Base-by-base conservation (phyloP, 2,329 filamentous ascomycete genomes). In the Zymoseptoria passerinii region DNA sequence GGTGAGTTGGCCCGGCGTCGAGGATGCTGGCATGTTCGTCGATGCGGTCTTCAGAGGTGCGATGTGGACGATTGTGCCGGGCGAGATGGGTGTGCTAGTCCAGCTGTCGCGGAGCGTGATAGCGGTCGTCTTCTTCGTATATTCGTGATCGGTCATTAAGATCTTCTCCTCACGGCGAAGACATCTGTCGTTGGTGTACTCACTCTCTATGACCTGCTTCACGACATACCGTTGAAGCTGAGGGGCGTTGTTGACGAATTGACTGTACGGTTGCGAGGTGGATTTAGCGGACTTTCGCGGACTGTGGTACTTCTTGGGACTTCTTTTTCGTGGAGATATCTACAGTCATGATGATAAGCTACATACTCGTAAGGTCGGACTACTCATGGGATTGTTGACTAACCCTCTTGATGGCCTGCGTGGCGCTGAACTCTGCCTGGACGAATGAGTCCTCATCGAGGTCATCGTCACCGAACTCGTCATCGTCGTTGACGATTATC, bases 51-150 rank as follows among this genome's bases (percentile, higher is more conserved):
- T 62, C 28, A 65, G 56, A 19, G 60, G 58, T 6, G 68, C 90
- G 58, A 99, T 79, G 71, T 99, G 92, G 48, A 97, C 86, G 69
- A 88, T 92, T 0, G 88, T 85, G 29, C 88, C 86, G 50, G 82
- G 78, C 40, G 83, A 85, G 48, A 88, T 90, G 28, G 87, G 83
- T 6, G 89, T 95, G 52, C 92, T 88, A 61, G 84, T 82, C 94
- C 94, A 99, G 53, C 90, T 88, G 58, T 89, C 90, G 59, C 92
- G 85, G 35, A 99, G 81, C 55, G 86, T 83, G 28, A 97, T 85
- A 1, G 83, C 84, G 66, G 82, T 87, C 62, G 81, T 79, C 6
- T 77, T 73, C 60, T 87, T 85, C 0, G 82, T 85, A 59, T 81
- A 84, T 65, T 96, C 91, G 54, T 88, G 85, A 73, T 92, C 85